phyloP scores from a whole-genome alignment of 1,284 basidiomycete species.

The Tilletia caries region DNA sequence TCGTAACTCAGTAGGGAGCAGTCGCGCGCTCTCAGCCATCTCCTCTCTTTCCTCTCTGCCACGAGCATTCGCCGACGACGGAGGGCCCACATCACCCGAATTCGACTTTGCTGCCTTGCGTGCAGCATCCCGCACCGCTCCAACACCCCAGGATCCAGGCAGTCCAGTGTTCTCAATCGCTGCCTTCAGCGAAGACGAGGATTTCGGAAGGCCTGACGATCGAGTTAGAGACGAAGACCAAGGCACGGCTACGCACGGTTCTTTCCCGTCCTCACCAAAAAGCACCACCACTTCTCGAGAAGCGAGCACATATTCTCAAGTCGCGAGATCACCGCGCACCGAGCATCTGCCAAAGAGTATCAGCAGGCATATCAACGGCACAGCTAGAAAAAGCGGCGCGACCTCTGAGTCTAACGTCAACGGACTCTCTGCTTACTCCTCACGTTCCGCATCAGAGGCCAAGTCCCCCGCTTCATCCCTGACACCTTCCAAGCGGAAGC shows the following conservation, averaged over 20 bases:
- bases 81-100: conserved; percentile 2
- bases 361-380: too few species aligned
- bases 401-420: conserved; percentile 1
- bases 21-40: conserved; percentile 14
- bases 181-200: conserved; percentile 36
- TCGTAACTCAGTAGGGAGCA: conserved; percentile 10
- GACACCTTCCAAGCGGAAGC: too few species aligned
- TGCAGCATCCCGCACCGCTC: conserved; percentile 6
- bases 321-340: neutral
- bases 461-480: neutral
- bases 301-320: neutral
- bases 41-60: conserved; percentile 17
- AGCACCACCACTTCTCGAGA: too few species aligned
- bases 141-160: conserved; percentile 24
- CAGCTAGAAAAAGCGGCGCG: neutral
- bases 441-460: neutral
- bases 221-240: neutral
- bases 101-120: conserved; percentile 11
- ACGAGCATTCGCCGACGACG: conserved; percentile 11
- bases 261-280: neutral
- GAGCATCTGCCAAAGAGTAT: too few species aligned
- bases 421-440: neutral
- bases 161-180: conserved; percentile 40
- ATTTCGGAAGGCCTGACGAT: neutral
- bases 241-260: conserved; percentile 13